phyloP scores from a whole-genome alignment of 306 rosid genomes.

The Ammopiptanthus mongolicus region DNA sequence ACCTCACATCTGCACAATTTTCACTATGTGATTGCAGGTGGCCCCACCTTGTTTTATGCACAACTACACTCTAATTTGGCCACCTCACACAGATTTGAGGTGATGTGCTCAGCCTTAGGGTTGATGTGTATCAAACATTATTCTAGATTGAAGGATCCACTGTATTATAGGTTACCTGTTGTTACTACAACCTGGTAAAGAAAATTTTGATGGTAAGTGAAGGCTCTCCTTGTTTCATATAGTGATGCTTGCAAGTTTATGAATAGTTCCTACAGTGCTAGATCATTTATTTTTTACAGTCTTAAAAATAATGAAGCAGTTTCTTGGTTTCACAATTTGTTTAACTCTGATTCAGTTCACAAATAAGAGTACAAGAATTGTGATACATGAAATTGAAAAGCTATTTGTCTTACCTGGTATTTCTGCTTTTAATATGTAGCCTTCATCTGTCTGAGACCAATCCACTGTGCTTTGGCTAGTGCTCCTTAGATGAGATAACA shows the following conservation, averaged over 20 bases:
- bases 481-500: conserved; percentile 59
- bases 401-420: conserved; percentile 50
- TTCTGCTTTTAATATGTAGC: conserved; percentile 70
- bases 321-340: conserved; percentile 23
- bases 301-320: conserved; percentile 18
- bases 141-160: background rate
- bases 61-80: background rate
- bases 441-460: conserved; percentile 70
- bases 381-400: background rate
- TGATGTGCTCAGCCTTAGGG: background rate
- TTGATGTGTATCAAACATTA: background rate
- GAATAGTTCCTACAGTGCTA: conserved; percentile 24
- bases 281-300: background rate
- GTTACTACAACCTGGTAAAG: conserved; percentile 11
- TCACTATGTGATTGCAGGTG: background rate
- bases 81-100: too few species aligned
- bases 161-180: background rate
- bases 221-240: conserved; percentile 12
- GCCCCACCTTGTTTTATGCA: background rate
- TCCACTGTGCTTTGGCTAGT: conserved; percentile 55
- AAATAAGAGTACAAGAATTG: background rate
- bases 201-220: conserved; percentile 9
- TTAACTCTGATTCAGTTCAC: background rate
- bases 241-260: conserved; percentile 19
- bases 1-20: background rate